Conservation (phyloP, 176 grass and related monocot species). For the Cenchrus fungigraminus region DNA sequence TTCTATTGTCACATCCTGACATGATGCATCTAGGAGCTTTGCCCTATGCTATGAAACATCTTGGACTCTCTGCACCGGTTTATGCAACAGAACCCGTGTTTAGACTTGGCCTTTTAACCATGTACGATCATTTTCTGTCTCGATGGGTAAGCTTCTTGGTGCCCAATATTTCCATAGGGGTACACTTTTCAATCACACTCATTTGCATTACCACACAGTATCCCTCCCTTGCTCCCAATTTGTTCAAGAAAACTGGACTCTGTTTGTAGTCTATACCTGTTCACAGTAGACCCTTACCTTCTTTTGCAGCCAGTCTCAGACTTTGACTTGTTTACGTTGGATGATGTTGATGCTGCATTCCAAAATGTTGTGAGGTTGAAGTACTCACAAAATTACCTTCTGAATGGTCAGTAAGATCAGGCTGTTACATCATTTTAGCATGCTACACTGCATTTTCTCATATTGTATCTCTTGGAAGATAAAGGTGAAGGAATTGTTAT, state of each 20-base stretch:
- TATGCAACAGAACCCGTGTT: conserved; percentile 94
- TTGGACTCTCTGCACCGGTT: conserved; percentile 84
- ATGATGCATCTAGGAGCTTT: conserved; percentile 95
- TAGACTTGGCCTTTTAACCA: conserved; percentile 96
- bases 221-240: not conserved
- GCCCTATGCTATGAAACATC: conserved; percentile 91
- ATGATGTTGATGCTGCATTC: conserved; percentile 88
- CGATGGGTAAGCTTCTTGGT: conserved; percentile 71
- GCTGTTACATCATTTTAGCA: conserved; percentile 20
- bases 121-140: conserved; percentile 92
- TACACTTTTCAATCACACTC: conserved; percentile 13
- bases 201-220: not conserved
- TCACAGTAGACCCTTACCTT: conserved; percentile 31
- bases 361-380: conserved; percentile 84
- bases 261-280: conserved; percentile 7
- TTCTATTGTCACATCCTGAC: conserved; percentile 90
- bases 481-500: conserved; percentile 99
- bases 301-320: conserved; percentile 79
- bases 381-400: conserved; percentile 87
- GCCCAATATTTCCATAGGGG: not conserved
- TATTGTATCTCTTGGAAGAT: conserved; percentile 47
- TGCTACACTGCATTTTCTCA: conserved; percentile 26
- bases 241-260: not conserved
- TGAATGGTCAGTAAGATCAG: conserved; percentile 69
- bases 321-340: conserved; percentile 89